Percentiles rank a stretch among this genome's conserved stretches.
These are phyloP conservation scores for Suillus sp. DNA, from an alignment of 768 basidiomycete genomes.

Conservation along the genomic window DNA sequence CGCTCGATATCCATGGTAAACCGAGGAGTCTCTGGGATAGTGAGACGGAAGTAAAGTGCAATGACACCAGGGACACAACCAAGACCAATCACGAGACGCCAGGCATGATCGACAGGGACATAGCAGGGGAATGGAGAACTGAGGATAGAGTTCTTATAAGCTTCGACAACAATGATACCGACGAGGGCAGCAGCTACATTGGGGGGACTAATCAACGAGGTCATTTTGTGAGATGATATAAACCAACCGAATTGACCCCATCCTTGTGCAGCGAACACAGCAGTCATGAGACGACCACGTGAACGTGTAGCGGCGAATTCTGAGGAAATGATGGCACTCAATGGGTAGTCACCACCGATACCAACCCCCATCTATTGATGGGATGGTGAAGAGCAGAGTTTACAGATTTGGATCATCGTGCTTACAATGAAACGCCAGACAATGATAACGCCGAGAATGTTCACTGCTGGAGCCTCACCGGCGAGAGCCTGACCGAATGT, in stretches of 20 bases:
- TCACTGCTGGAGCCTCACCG: conserved; percentile 64
- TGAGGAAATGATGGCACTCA: conserved; percentile 84
- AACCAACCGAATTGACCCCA: conserved; percentile 77
- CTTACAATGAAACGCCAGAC: conserved; percentile 80
- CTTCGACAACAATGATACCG: conserved; percentile 60
- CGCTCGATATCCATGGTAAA: conserved; percentile 91
- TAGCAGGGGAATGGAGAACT: conserved; percentile 39
- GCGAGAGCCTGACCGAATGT: conserved; percentile 82
- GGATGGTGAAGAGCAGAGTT: neutral
- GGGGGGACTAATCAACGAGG: neutral
- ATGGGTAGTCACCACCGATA: conserved; percentile 88
- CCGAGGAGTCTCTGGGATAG: conserved; percentile 90
- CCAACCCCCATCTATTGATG: conserved; percentile 66
- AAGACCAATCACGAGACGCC: conserved; percentile 88
- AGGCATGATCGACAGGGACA: conserved; percentile 68
- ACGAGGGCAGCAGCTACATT: conserved; percentile 65
- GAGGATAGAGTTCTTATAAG: conserved; percentile 66
- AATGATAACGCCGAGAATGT: conserved; percentile 74
- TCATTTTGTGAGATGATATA: neutral
- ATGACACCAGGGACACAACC: conserved; percentile 80
- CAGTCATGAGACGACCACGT: conserved; percentile 87
- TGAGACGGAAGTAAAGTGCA: conserved; percentile 90
- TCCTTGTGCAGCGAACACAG: conserved; percentile 84
- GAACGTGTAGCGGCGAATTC: conserved; percentile 81
- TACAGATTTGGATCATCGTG: conserved; percentile 1